Percentiles rank a stretch among this genome's conserved stretches.
Evolutionary conservation across 2,329 filamentous ascomycete genomes (phyloP).

Genomic region (Penicillium sclerotiorum): DNA sequence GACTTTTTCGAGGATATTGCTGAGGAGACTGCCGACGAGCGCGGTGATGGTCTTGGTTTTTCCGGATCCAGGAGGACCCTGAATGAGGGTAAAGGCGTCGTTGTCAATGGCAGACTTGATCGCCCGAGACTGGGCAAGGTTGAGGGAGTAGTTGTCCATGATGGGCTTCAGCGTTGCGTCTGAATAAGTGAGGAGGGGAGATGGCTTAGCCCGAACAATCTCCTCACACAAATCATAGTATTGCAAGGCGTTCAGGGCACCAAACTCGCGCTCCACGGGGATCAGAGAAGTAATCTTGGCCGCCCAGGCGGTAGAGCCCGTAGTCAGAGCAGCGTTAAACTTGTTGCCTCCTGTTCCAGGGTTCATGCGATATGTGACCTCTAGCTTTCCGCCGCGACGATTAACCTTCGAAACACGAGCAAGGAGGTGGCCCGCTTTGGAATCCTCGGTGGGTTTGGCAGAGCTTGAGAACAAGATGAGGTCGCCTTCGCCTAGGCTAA

Average conservation of each 20-base stretch:
- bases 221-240: conserved; percentile 97
- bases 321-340: conserved; percentile 66
- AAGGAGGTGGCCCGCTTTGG: conserved; percentile 74
- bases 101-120: conserved; percentile 92
- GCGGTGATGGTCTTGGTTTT: conserved; percentile 98
- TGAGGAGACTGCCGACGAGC: conserved; percentile 86
- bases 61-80: conserved; percentile 92
- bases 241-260: conserved; percentile 83
- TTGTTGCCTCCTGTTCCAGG: conserved; percentile 57
- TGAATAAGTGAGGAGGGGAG: conserved; percentile 79
- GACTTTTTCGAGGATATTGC: conserved; percentile 56
- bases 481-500: conserved; percentile 78
- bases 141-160: conserved; percentile 78
- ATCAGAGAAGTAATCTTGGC: conserved; percentile 90
- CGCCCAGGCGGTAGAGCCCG: conserved; percentile 70
- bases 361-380: conserved; percentile 84
- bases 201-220: conserved; percentile 85
- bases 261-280: conserved; percentile 93
- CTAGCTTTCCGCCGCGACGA: conserved; percentile 77
- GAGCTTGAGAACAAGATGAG: conserved; percentile 82
- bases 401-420: conserved; percentile 79
- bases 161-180: conserved; percentile 71
- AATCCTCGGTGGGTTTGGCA: conserved; percentile 67
- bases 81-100: conserved; percentile 94
- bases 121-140: conserved; percentile 85